Evolutionary conservation across 169 alveolate genomes (phyloP), one percentile per base, ranked within the genome.

Genomic region (Condylostoma magnum): DNA sequence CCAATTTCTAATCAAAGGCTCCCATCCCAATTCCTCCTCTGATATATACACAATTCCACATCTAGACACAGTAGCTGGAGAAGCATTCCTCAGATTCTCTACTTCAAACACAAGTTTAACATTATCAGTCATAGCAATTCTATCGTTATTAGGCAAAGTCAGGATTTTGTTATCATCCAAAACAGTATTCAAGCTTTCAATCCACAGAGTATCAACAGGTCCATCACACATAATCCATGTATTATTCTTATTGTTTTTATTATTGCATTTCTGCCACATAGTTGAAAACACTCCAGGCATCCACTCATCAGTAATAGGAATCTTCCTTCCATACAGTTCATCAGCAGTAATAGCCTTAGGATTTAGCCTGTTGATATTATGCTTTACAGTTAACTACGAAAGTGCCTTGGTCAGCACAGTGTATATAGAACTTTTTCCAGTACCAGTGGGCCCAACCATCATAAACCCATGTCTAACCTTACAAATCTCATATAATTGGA

Each of bases 391-490:
- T 34, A 75, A 68, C 74, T 87, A 84, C 18, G 94, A 82, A 77
- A 95, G 82, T 2, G 97, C 96, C 37, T 91, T 94, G 33, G 98
- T 93, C 56, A 97, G 90, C 27, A 95, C 89, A 58, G 90, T 92
- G 67, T 93, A 91, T 58, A 96, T 95, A 54, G 97, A 97, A 6
- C 98, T 93, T 86, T 97, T 97, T 36, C 99, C 99, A 33, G 97
- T 89, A 28, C 97, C 97, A 25, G 99, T 94, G 50, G 97, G 95
- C 10, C 99, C 99, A 46, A 96, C 98, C 51, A 96, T 79, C 99
- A 97, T 97, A 87, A 94, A 95, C 57, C 99, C 99, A 79, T 96
- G 99, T 27, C 99, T 92, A 74, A 97, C 99, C 52, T 94, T 83
- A 15, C 97, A 95, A 2, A 99, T 96, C 89, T 97, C 98, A 71